phyloP scores from a whole-genome alignment of 805 yeast genomes.

The Torulaspora indica region DNA sequence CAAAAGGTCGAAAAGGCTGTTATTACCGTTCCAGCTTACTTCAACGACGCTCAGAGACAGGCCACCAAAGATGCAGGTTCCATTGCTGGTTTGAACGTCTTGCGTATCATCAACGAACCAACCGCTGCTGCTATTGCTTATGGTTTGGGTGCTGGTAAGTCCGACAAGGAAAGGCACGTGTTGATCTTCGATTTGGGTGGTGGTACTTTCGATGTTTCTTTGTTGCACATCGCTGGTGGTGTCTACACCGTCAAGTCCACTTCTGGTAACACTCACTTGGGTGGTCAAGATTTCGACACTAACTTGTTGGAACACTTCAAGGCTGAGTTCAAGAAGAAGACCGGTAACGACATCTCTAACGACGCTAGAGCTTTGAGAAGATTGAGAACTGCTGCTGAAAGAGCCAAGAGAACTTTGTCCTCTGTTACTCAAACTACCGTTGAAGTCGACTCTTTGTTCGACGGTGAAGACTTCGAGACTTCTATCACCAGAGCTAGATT shows the following conservation, averaged over 20 bases:
- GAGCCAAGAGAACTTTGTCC: constrained; percentile 97
- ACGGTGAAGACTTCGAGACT: constrained; percentile 92
- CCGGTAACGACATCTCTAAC: constrained; percentile 80
- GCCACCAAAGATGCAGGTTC: constrained; percentile 81
- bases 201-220: constrained; percentile 97
- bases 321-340: constrained; percentile 92
- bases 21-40: constrained; percentile 74
- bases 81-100: constrained; percentile 72
- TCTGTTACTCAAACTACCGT: constrained; percentile 94
- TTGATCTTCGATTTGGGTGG: constrained; percentile 96
- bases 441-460: constrained; percentile 92
- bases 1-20: constrained; percentile 69
- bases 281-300: constrained; percentile 99
- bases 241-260: constrained; percentile 96
- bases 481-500: constrained; percentile 96
- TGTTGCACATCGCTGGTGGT: constrained; percentile 90
- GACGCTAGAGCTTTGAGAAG: constrained; percentile 97
- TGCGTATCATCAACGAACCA: constrained; percentile 75
- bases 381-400: constrained; percentile 98
- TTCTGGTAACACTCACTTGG: constrained; percentile 99
- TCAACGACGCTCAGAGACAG: constrained; percentile 77
- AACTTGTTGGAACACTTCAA: constrained; percentile 90
- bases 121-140: constrained; percentile 99
- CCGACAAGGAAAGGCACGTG: constrained; percentile 79
- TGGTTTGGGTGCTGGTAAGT: constrained; percentile 90